Evolutionary conservation across 345 rosid species (phyloP).

Genomic region (Acer yangbiense): DNA sequence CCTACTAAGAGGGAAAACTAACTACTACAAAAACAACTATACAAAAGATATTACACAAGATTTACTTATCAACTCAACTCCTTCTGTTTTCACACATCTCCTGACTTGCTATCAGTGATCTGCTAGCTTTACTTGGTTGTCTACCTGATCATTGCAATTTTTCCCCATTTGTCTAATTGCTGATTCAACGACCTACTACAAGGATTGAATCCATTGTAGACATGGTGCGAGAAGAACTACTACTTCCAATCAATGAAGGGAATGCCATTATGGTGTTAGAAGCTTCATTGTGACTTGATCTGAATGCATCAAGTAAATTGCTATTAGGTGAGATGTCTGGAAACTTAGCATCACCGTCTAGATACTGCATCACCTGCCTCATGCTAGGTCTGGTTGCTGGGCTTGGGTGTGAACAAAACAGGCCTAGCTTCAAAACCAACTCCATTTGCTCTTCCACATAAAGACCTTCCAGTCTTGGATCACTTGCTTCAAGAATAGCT

Average conservation of each 20-base stretch:
- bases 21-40: no score
- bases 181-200: constrained; percentile 26
- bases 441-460: constrained; percentile 35
- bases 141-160: no score
- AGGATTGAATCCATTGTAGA: constrained; percentile 34
- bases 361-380: constrained; percentile 30
- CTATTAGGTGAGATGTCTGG: constrained; percentile 7
- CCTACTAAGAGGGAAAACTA: no score
- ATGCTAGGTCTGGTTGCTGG: constrained; percentile 30
- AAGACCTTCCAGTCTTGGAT: constrained; percentile 16
- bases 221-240: constrained; percentile 23
- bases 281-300: neutral
- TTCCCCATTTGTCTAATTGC: neutral
- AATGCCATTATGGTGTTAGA: neutral
- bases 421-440: constrained; percentile 35
- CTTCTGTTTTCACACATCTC: no score
- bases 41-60: no score
- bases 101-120: no score
- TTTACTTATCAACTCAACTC: no score
- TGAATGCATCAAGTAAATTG: neutral
- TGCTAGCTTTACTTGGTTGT: no score
- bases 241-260: neutral
- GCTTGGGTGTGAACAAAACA: constrained; percentile 28
- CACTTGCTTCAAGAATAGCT: constrained; percentile 19
- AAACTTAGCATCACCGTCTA: constrained; percentile 32